A percentile compares a stretch with the other conserved stretches of the same genome.
Evolutionary conservation across 2,329 filamentous ascomycete species (phyloP).

Genomic region (Epichloe coenophiala): DNA sequence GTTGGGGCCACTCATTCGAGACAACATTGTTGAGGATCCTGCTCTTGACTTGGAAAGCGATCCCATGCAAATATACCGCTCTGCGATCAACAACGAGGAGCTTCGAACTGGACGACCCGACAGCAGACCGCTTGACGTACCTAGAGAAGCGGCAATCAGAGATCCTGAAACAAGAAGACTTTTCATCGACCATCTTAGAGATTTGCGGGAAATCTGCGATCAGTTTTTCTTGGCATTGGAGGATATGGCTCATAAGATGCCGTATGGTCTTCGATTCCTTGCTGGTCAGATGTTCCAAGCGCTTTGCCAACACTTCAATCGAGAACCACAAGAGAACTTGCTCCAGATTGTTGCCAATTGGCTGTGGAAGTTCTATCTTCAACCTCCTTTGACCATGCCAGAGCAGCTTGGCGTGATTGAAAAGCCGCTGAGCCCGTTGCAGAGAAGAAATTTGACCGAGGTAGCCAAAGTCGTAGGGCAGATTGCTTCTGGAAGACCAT

Average conservation of each 20-base stretch:
- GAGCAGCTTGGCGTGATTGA: conserved; percentile 91
- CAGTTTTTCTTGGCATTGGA: conserved; percentile 76
- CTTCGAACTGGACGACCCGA: conserved; percentile 80
- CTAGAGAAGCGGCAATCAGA: conserved; percentile 86
- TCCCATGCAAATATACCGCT: conserved; percentile 91
- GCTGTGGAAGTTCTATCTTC: conserved; percentile 89
- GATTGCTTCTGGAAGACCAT: conserved; percentile 74
- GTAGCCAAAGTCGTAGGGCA: conserved; percentile 87
- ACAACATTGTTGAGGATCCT: conserved; percentile 87
- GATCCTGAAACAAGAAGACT: conserved; percentile 84
- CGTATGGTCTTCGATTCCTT: conserved; percentile 82
- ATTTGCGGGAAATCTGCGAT: conserved; percentile 86
- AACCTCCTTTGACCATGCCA: conserved; percentile 76
- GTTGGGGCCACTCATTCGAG: conserved; percentile 70
- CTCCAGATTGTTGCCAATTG: conserved; percentile 79
- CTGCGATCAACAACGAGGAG: conserved; percentile 94
- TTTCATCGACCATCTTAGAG: conserved; percentile 89
- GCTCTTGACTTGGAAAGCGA: conserved; percentile 90
- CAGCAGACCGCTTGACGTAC: conserved; percentile 67
- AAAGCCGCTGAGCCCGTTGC: conserved; percentile 72
- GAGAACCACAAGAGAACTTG: conserved; percentile 63
- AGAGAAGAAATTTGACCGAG: conserved; percentile 83
- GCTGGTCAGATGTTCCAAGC: conserved; percentile 75
- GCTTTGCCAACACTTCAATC: conserved; percentile 62
- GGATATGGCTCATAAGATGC: conserved; percentile 74